phyloP scores from a whole-genome alignment of 164 flowering plant genomes.

The Protea cynaroides region DNA sequence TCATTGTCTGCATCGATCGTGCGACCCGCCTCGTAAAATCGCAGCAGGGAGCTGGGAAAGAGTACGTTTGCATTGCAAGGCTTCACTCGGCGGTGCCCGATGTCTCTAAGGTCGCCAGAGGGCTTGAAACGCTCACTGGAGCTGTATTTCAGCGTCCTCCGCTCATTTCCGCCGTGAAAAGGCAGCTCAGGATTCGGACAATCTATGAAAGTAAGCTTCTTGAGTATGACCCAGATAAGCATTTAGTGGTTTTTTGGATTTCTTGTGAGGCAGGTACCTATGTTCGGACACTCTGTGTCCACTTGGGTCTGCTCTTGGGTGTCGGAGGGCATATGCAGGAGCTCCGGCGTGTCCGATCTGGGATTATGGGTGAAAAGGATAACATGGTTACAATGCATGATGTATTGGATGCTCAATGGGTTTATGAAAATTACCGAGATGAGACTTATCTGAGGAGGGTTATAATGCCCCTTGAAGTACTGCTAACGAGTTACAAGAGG shows the following conservation, averaged over 20 bases:
- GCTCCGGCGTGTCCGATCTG: constrained; percentile 68
- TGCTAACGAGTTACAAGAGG: constrained; percentile 71
- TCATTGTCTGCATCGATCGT: constrained; percentile 2
- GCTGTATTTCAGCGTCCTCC: constrained; percentile 4
- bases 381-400: constrained; percentile 86
- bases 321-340: constrained; percentile 88
- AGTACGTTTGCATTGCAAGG: constrained; percentile 4
- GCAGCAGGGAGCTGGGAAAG: constrained; percentile 6
- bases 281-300: constrained; percentile 72
- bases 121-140: constrained; percentile 3
- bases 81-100: constrained; percentile 6
- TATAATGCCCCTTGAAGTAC: constrained; percentile 65
- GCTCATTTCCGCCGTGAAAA: not conserved
- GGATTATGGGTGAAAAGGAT: constrained; percentile 70
- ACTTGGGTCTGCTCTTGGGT: constrained; percentile 68
- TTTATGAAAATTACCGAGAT: constrained; percentile 56
- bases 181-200: constrained; percentile 3
- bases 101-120: not conserved
- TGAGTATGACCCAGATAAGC: constrained; percentile 6
- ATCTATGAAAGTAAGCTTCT: constrained; percentile 6
- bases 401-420: constrained; percentile 75
- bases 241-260: constrained; percentile 67
- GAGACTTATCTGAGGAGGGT: constrained; percentile 64
- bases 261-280: constrained; percentile 85
- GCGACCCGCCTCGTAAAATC: constrained; percentile 5